Conservation (phyloP, 805 yeast genomes). For the Wickerhamiella lipophila region DNA sequence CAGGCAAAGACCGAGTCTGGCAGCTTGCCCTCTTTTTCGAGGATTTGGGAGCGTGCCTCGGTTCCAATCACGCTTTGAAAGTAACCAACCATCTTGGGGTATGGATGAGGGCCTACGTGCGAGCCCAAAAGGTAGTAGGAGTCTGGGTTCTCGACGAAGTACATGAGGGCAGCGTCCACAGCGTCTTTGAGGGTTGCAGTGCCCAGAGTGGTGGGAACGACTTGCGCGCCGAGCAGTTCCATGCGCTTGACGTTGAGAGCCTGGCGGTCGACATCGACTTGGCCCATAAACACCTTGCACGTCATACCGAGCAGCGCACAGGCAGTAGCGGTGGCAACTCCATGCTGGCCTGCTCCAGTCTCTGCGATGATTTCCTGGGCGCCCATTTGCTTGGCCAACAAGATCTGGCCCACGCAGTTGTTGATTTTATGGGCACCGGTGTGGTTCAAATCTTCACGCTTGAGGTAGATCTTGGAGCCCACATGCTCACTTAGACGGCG, state of each 20-base stretch:
- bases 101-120: constrained; percentile 98
- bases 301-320: constrained; percentile 60
- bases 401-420: constrained; percentile 36
- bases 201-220: constrained; percentile 84
- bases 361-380: constrained; percentile 36
- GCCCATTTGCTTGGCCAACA: constrained; percentile 35
- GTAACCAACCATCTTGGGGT: constrained; percentile 93
- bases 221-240: constrained; percentile 91
- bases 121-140: constrained; percentile 96
- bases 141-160: constrained; percentile 76
- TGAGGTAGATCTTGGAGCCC: constrained; percentile 92
- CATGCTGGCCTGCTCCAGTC: constrained; percentile 42
- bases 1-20: constrained; percentile 95
- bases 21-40: constrained; percentile 50
- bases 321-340: constrained; percentile 39
- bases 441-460: constrained; percentile 72
- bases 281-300: constrained; percentile 96
- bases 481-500: constrained; percentile 77
- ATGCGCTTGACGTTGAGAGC: constrained; percentile 95
- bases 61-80: constrained; percentile 95
- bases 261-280: constrained; percentile 96
- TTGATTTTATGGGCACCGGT: constrained; percentile 40
- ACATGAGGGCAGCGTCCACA: constrained; percentile 89
- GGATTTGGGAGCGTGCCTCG: constrained; percentile 86
- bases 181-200: constrained; percentile 95